Evolutionary conservation across 805 yeast species (phyloP).

Genomic region (Candida glaebosa): DNA sequence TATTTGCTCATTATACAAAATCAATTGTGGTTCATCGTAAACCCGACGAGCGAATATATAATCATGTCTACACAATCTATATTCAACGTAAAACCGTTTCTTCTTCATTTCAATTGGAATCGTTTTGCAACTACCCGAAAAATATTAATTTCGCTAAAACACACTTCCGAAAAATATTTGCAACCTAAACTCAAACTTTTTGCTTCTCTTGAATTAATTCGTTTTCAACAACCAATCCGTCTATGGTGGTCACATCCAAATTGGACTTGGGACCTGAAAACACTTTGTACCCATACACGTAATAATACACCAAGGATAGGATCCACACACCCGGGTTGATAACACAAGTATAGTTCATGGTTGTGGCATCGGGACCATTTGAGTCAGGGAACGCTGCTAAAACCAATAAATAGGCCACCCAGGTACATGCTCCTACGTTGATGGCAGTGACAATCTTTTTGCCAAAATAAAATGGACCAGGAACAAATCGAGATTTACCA

Average conservation of each 20-base stretch:
- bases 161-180: no score
- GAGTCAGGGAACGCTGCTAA: slow-evolving; percentile 58
- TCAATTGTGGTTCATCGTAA: no score
- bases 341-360: slow-evolving; percentile 67
- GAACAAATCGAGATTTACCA: slow-evolving; percentile 48
- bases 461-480: slow-evolving; percentile 66
- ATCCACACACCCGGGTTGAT: slow-evolving; percentile 58
- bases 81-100: no score
- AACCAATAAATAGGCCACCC: slow-evolving; percentile 49
- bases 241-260: slow-evolving; percentile 7
- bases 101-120: no score
- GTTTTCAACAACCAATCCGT: neutral
- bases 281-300: slow-evolving; percentile 44
- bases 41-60: no score
- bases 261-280: slow-evolving; percentile 50
- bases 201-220: no score
- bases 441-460: slow-evolving; percentile 38
- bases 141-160: no score
- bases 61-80: no score
- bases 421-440: slow-evolving; percentile 42
- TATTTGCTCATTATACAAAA: neutral
- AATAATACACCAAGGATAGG: slow-evolving; percentile 47
- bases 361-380: slow-evolving; percentile 28
- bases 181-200: no score
- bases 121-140: no score